phyloP scores from a whole-genome alignment of 768 basidiomycete species.

The Suillus lakei region DNA sequence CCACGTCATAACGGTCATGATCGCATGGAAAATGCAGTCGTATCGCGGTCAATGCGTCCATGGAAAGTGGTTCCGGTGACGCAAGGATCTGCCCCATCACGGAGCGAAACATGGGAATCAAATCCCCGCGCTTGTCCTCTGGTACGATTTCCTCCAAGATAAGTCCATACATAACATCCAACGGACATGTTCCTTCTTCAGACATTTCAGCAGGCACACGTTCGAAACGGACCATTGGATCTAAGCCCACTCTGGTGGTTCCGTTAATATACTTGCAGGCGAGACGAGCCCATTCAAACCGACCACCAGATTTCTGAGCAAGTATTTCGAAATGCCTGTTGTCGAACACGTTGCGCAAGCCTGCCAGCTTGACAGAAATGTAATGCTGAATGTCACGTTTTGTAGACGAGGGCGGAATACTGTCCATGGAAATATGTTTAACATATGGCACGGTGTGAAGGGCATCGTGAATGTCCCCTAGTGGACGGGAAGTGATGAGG shows the following conservation, averaged over 20 bases:
- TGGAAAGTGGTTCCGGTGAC: conserved; percentile 7
- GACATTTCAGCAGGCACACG: background rate
- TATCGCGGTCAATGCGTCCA: background rate
- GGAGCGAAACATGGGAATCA: conserved; percentile 3
- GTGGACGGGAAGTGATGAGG: conserved; percentile 19
- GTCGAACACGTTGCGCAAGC: background rate
- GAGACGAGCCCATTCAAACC: conserved; percentile 14
- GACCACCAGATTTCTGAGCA: conserved; percentile 4
- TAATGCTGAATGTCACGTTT: conserved; percentile 11
- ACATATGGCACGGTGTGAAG: conserved; percentile 11
- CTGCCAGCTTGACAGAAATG: background rate
- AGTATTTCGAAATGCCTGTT: background rate
- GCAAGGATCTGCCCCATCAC: conserved; percentile 9
- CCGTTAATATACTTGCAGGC: conserved; percentile 19
- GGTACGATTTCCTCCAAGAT: conserved; percentile 6
- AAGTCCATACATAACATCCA: conserved; percentile 7
- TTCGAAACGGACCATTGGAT: conserved; percentile 5
- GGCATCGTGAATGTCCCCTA: conserved; percentile 7
- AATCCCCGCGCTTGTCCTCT: background rate
- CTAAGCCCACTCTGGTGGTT: background rate
- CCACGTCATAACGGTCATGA: background rate
- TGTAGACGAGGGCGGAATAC: background rate
- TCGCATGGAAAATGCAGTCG: background rate
- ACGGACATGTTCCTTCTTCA: background rate
- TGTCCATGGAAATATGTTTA: conserved; percentile 1